A percentile compares a stretch with the other conserved stretches of the same genome.
phyloP scores from a whole-genome alignment of 2,329 filamentous ascomycete species.

The Tolypocladium tropicale region DNA sequence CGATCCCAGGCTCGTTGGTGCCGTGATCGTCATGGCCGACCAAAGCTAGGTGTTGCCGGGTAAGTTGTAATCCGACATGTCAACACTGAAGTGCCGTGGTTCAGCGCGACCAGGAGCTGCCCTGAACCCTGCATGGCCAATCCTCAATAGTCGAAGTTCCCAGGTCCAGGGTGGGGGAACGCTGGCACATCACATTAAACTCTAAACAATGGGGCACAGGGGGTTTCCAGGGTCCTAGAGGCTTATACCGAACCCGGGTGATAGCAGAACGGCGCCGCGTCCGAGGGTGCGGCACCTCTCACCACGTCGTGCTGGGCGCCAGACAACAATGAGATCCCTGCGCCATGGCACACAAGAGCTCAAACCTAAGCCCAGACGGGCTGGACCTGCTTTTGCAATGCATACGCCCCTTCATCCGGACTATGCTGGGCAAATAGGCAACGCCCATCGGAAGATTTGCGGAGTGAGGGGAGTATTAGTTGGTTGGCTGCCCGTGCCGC shows the following conservation, averaged over 20 bases:
- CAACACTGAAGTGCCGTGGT: neutral
- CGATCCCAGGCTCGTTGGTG: neutral
- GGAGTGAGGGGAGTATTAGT: too few species aligned
- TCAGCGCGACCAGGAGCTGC: neutral
- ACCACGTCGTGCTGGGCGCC: too few species aligned
- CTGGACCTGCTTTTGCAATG: neutral
- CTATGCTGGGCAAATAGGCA: too few species aligned
- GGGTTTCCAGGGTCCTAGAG: neutral
- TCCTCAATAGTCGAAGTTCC: neutral
- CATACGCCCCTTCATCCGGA: too few species aligned
- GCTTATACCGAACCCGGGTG: too few species aligned
- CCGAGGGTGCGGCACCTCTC: neutral
- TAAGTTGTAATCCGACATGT: neutral
- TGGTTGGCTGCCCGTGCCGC: neutral
- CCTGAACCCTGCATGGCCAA: neutral
- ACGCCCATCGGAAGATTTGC: too few species aligned
- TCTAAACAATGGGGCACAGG: neutral
- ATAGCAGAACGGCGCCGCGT: too few species aligned
- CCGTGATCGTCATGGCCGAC: neutral
- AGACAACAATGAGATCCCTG: neutral
- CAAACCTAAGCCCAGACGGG: neutral
- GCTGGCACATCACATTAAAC: neutral
- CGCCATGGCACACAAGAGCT: neutral
- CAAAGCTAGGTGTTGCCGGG: neutral
- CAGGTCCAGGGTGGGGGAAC: too few species aligned